Base-by-base conservation (phyloP, 1,284 basidiomycete genomes). In the Naganishia liquefaciens region DNA sequence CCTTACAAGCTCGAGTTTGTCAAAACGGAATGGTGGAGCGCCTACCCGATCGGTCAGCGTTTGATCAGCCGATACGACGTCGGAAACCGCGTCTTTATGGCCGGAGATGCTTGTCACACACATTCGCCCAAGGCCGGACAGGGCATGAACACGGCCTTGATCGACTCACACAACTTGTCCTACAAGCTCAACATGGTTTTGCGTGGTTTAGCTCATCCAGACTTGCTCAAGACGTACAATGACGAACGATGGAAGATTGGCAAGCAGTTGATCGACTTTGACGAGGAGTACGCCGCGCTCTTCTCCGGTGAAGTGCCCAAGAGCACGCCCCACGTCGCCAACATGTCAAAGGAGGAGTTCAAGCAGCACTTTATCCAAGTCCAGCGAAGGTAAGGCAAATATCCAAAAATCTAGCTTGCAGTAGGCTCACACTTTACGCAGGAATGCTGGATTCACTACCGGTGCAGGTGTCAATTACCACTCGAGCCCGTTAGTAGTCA, bases 231-330 rank as follows among this genome's bases (percentile, higher is more conserved):
- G 17, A 77, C 80, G 2, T 61, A 70, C 72, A 60, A 71, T 71
- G 21, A 74, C 72, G 17, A 68, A 54, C 63, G 66, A 51, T 64
- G 66, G 66, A 67, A 61, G 66, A 67, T 67, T 40, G 66, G 66
- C 23, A 67, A 88, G 75, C 88, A 91, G 69, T 81, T 93, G 63
- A 91, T 93, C 70, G 75, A 84, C 64, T 91, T 91, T 70, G 90
- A 93, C 75, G 86, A 86, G 74, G 79, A 86, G 69, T 90, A 87
- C 73, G 84, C 88, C 1, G 81, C 83, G 11, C 78, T 91, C 21
- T 90, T 91, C 76, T 90, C 88, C 23, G 86, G 85, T 47, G 90
- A 89, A 76, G 86, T 88, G 9, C 81, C 82, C 47, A 85, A 84
- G 11, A 79, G 81, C 42, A 80, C 82, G 0, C 80, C 84, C 70